These are phyloP conservation scores for Teunomyces aglyptinius DNA, from an alignment of 805 yeast genomes.

Conservation along the genomic window DNA sequence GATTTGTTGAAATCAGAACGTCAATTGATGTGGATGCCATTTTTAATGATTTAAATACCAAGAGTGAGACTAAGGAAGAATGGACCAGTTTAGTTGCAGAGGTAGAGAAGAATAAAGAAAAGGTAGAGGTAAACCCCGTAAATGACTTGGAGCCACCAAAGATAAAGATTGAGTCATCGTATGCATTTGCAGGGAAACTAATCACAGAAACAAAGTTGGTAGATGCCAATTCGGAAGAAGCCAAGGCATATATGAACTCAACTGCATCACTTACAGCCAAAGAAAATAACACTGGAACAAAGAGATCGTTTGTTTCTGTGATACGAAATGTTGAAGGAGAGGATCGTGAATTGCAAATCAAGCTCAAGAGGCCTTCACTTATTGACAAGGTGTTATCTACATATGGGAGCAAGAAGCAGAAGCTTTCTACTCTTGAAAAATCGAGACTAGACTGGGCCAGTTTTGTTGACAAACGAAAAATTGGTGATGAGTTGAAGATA, in stretches of 20 bases:
- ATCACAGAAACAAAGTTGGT: conserved; percentile 78
- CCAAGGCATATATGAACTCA: conserved; percentile 71
- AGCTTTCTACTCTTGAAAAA: conserved; percentile 88
- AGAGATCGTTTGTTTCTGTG: conserved; percentile 32
- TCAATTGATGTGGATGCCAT: conserved; percentile 32
- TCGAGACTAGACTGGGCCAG: conserved; percentile 93
- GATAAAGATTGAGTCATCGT: conserved; percentile 71
- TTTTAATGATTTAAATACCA: conserved; percentile 25
- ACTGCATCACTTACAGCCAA: conserved; percentile 33
- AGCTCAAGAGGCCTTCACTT: conserved; percentile 70
- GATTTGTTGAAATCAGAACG: conserved; percentile 10
- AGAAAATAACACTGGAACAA: conserved; percentile 5
- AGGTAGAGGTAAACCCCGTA: conserved; percentile 7
- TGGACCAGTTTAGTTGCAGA: not conserved
- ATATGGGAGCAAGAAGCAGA: conserved; percentile 59
- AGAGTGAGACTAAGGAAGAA: conserved; percentile 10
- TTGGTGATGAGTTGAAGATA: conserved; percentile 74
- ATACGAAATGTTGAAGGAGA: conserved; percentile 33
- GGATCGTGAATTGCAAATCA: conserved; percentile 46
- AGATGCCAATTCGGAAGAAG: conserved; percentile 77
- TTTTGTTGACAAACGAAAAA: conserved; percentile 83
- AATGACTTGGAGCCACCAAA: conserved; percentile 39
- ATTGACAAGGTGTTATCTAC: conserved; percentile 72
- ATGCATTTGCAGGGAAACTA: conserved; percentile 86
- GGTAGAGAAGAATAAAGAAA: conserved; percentile 3